Evolutionary conservation across 2,329 filamentous ascomycete genomes (phyloP), one percentile per base, ranked within the genome.

Genomic region (Hypoxylon sp.): DNA sequence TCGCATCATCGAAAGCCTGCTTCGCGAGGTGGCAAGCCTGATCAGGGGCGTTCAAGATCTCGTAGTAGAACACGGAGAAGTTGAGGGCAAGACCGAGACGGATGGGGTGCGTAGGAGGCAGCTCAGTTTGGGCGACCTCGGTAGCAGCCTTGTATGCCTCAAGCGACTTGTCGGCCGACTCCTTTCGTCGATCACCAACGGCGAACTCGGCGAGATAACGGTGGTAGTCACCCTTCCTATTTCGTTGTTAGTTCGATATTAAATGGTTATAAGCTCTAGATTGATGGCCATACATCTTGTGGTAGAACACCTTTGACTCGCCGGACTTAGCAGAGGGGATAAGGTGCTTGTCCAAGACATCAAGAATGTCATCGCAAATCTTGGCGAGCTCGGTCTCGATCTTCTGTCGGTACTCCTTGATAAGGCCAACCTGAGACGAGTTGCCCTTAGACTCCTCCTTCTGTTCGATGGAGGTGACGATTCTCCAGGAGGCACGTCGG

Each of bases 401-500:
- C 92, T 97, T 98, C 84, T 95, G 91, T 81, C 95, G 94, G 90
- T 98, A 98, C 83, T 97, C 94, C 88, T 96, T 96, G 87, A 98
- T 98, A 73, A 96, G 89, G 77, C 85, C 83, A 75, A 98, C 94
- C 85, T 98, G 94, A 76, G 90, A 88, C 76, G 93, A 91, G 84
- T 95, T 97, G 87, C 94, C 94, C 91, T 98, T 98, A 80, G 93
- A 96, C 87, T 98, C 95, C 87, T 98, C 95, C 90, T 98, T 98
- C 86, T 98, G 95, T 89, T 98, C 95, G 80, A 98, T 98, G 77
- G 94, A 97, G 81, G 94, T 96, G 80, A 98, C 93, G 82, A 98
- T 98, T 88, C 94, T 93, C 94, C 94, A 98, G 73, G 94, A 98
- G 73, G 94, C 94, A 90, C 94, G 94, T 82, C 94, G 92, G 77